phyloP scores from a whole-genome alignment of 1,284 basidiomycete species.

The Clitocybe nebularis region DNA sequence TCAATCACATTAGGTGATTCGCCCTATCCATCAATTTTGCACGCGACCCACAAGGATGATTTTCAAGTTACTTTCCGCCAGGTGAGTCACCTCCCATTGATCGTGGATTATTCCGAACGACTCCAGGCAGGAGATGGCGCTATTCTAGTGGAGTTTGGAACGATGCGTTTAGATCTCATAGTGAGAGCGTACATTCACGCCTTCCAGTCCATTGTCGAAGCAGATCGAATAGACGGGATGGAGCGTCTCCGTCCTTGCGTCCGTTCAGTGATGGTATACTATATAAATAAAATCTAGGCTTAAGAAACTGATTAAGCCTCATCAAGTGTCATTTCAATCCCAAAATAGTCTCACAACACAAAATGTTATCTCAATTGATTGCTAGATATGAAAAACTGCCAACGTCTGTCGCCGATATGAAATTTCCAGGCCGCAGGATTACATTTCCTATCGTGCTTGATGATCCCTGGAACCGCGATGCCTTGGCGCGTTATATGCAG shows the following conservation, averaged over 20 bases:
- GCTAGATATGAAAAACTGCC: constrained; percentile 64
- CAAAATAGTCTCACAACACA: constrained; percentile 16
- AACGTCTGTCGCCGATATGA: constrained; percentile 36
- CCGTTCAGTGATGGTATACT: constrained; percentile 14
- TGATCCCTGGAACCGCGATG: constrained; percentile 54
- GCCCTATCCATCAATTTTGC: background rate
- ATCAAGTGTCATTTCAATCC: constrained; percentile 11
- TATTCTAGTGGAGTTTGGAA: constrained; percentile 15
- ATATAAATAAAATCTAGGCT: background rate
- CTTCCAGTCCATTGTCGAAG: constrained; percentile 5
- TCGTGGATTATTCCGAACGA: background rate
- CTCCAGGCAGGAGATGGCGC: constrained; percentile 14
- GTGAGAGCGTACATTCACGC: constrained; percentile 14
- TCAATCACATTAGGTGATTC: background rate
- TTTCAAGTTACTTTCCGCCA: constrained; percentile 4
- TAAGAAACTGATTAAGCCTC: background rate
- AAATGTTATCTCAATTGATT: constrained; percentile 69
- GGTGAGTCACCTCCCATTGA: background rate
- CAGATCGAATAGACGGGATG: constrained; percentile 1
- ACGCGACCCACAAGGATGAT: background rate
- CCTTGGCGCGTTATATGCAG: constrained; percentile 54
- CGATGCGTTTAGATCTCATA: constrained; percentile 12
- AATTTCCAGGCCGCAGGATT: constrained; percentile 49
- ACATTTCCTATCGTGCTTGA: constrained; percentile 63
- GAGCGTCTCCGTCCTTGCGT: constrained; percentile 10